Conservation (phyloP, 768 basidiomycete species). For the Tylopilus subfusipes region DNA sequence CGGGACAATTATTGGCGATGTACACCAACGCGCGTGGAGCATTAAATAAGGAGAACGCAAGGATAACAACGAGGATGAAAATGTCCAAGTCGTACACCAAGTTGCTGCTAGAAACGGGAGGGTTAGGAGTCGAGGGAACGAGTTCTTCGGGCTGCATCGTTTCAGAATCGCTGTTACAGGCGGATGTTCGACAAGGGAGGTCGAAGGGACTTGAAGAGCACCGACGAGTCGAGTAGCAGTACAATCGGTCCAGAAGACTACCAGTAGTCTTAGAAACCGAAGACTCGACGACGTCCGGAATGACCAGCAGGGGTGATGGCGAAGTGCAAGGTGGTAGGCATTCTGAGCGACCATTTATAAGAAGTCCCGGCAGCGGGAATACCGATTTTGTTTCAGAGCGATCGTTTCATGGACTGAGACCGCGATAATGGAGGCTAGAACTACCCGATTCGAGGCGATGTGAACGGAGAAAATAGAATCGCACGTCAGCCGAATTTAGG, state of each 20-base stretch:
- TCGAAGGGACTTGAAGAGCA: background rate
- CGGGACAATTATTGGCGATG: conserved; percentile 42
- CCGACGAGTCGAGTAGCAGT: background rate
- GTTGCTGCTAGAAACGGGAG: background rate
- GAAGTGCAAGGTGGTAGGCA: background rate
- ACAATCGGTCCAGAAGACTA: background rate
- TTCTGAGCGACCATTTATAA: background rate
- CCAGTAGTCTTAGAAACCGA: background rate
- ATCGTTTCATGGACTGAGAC: background rate
- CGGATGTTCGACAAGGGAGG: background rate
- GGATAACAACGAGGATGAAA: conserved; percentile 41
- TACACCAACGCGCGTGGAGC: conserved; percentile 49
- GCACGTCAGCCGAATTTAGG: background rate
- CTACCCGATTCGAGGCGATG: background rate
- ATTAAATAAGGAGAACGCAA: conserved; percentile 38
- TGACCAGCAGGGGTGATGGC: background rate
- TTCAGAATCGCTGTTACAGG: background rate
- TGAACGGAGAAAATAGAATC: background rate
- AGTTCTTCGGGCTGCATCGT: conserved; percentile 6
- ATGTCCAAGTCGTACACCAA: conserved; percentile 39
- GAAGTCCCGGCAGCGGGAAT: background rate
- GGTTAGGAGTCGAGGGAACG: background rate
- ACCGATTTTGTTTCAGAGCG: background rate
- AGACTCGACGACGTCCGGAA: background rate
- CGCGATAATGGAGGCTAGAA: too few species aligned